Evolutionary conservation across 192 early-diverging fungal species (phyloP), one percentile per base, ranked within the genome.

Genomic region (Spizellomyces sp.): DNA sequence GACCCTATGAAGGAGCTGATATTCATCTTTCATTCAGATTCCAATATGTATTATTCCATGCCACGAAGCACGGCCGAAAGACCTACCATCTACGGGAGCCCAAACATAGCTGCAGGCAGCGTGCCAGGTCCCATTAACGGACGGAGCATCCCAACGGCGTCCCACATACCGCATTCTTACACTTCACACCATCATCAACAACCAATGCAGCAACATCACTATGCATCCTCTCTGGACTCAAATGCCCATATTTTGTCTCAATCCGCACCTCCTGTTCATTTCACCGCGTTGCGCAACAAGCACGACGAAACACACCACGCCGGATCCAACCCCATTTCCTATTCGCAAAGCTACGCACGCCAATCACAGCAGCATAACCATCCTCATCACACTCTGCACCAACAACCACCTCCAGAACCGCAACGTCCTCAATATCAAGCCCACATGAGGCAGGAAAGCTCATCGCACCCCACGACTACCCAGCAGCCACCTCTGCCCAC

Each of bases 241-340:
- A 54, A n/a, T 54, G 50, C 50, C 48, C 6, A 62, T 44, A 19
- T 62, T 27, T 9, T 62, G 15, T 62, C 61, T 8, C 61, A 62
- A n/a, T 62, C 61, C n/a, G 61, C 61, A n/a, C 61, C 61, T 45
- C 42, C 61, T 27, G 61, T 62, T 44, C 61, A 62, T n/a, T 62
- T 62, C 61, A 36, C 27, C 27, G 27, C 27, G 1, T 36, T 36
- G 27, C 27, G 27, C 27, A 36, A 36, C 27, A 36, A 36, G 27
- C 27, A 36, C 27, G 27, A 36, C 27, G 27, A 36, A 36, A 36
- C 27, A 36, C 27, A 36, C 27, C 27, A 36, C 27, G 27, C 27
- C 27, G 27, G 27, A 36, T 36, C 27, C 27, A 36, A 36, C 27
- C n/a, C n/a, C n/a, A n/a, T n/a, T n/a, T n/a, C n/a, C n/a, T 36